Base-by-base conservation (phyloP, 495 filamentous ascomycete genomes). In the Penicillium longicatenatum region DNA sequence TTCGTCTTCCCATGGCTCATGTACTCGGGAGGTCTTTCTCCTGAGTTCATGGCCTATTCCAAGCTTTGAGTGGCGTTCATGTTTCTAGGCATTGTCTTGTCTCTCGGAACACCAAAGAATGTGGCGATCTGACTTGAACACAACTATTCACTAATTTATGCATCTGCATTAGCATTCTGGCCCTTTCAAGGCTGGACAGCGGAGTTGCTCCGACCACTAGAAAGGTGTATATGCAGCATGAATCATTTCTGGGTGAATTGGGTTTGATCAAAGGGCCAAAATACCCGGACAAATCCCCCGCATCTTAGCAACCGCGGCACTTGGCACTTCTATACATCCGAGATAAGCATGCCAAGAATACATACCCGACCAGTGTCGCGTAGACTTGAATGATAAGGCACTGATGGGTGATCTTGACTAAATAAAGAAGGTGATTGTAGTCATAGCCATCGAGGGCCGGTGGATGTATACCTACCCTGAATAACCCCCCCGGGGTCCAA, bases 291-390 rank as follows among this genome's bases (percentile, higher is more conserved):
- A 22, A 17, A 16, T 6, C 16, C 44, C 21, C 24, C 24, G 22
- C 44, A 46, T 24, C 14, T 46, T 14, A 46, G 6, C 22, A 47
- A 29, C 16, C n/a, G 24, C 24, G 45, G 45, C 45, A 48, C 12
- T 48, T 48, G 24, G 12, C 21, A 48, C 14, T 29, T 10, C 12
- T 26, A 26, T 26, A 24, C 24, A 31, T 31, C 52, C 59, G 55
- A 46, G 56, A 58, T 58, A 58, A 58, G 48, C 50, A 31, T 14
- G 57, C 57, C 57, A 54, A 54, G 50, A 20, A 17, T 16, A 24
- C 14, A 17, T 49, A 33, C 21, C 57, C 48, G 33, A 54, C 43
- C 50, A 50, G 44, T 31, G 50, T 48, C 29, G 50, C 43, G 37
- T 50, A 54, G 29, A 9, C 17, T 3, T 0, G 8, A 3, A 17